Evolutionary conservation across 2,329 filamentous ascomycete species (phyloP).

Genomic region (Nigrospora sphaerica): DNA sequence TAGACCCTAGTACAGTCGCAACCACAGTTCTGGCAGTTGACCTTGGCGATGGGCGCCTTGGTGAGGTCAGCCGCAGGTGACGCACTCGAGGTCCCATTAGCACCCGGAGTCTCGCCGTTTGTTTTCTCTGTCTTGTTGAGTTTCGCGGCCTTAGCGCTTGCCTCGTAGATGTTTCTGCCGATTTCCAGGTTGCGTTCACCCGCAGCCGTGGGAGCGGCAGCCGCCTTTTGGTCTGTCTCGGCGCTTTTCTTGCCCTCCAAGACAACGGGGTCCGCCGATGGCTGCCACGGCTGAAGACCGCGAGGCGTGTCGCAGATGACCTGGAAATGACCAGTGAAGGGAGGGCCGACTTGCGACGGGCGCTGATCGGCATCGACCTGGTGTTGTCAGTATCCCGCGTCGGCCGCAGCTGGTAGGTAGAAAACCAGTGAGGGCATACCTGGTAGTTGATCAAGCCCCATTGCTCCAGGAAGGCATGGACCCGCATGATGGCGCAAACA

Average conservation of each 20-base stretch:
- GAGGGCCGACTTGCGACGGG: conserved; percentile 90
- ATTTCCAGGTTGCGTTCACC: conserved; percentile 86
- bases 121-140: conserved; percentile 67
- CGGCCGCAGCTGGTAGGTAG: conserved; percentile 1
- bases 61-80: conserved; percentile 40
- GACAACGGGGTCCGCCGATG: conserved; percentile 67
- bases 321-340: conserved; percentile 95
- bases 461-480: conserved; percentile 95
- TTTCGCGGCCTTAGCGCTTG: conserved; percentile 70
- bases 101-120: conserved; percentile 63
- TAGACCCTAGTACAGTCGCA: conserved; percentile 72
- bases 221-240: conserved; percentile 69
- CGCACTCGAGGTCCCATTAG: conserved; percentile 55
- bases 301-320: conserved; percentile 93
- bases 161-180: conserved; percentile 91
- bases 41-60: conserved; percentile 59
- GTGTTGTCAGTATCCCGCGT: conserved; percentile 16
- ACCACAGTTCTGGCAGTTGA: conserved; percentile 86
- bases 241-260: conserved; percentile 52
- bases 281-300: conserved; percentile 91
- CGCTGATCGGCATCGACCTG: conserved; percentile 94
- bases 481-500: conserved; percentile 98
- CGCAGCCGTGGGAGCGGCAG: conserved; percentile 60
- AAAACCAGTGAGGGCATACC: conserved; percentile 40
- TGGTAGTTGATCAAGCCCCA: conserved; percentile 99